Percentiles rank a stretch among this genome's conserved stretches.
Evolutionary conservation across 2,329 filamentous ascomycete species (phyloP).

Genomic region (Penicillium sp.): DNA sequence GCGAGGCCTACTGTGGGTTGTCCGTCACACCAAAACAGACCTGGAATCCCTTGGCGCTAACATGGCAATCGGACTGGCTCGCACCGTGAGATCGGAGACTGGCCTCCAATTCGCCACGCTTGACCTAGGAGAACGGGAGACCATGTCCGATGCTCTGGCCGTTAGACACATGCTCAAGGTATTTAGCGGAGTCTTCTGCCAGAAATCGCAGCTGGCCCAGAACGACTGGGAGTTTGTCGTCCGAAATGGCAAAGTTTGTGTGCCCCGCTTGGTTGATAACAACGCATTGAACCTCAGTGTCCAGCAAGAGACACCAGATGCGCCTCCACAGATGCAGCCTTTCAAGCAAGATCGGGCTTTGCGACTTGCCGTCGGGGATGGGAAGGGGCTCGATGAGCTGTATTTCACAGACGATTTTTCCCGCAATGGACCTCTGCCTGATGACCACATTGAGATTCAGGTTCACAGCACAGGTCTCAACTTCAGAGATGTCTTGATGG

Average conservation of each 20-base stretch:
- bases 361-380: slow-evolving; percentile 17
- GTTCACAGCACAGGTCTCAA: slow-evolving; percentile 25
- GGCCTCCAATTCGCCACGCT: slow-evolving; percentile 22
- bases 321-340: slow-evolving; percentile 19
- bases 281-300: slow-evolving; percentile 20
- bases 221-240: slow-evolving; percentile 24
- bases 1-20: slow-evolving; percentile 20
- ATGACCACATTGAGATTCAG: slow-evolving; percentile 24
- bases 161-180: slow-evolving; percentile 20
- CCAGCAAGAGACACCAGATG: slow-evolving; percentile 21
- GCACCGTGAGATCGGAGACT: slow-evolving; percentile 23
- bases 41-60: slow-evolving; percentile 18
- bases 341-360: slow-evolving; percentile 27
- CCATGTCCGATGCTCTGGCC: slow-evolving; percentile 15
- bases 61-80: slow-evolving; percentile 24
- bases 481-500: slow-evolving; percentile 46
- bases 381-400: slow-evolving; percentile 23
- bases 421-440: slow-evolving; percentile 8
- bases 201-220: slow-evolving; percentile 16
- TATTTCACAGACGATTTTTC: slow-evolving; percentile 27
- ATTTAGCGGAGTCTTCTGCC: slow-evolving; percentile 16
- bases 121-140: slow-evolving; percentile 20
- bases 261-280: slow-evolving; percentile 23
- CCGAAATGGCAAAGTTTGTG: slow-evolving; percentile 20
- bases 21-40: slow-evolving; percentile 17